Percentiles rank a stretch among this genome's conserved stretches.
These are phyloP conservation scores for Suillus variegatus DNA, from an alignment of 768 basidiomycete genomes.

Conservation along the genomic window DNA sequence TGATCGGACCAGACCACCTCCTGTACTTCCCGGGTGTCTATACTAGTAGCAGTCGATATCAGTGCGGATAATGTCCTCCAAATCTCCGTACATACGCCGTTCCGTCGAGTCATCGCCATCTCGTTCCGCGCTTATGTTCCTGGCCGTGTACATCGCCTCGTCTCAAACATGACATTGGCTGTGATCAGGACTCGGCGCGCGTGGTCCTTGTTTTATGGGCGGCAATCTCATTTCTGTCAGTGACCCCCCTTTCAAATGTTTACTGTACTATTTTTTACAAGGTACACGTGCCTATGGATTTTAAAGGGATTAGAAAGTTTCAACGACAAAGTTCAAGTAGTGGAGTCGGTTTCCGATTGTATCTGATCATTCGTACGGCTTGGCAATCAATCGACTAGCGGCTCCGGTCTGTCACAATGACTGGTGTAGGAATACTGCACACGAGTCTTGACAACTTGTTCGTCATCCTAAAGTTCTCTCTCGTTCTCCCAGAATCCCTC, in stretches of 20 bases:
- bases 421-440: neutral
- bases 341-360: neutral
- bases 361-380: neutral
- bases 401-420: neutral
- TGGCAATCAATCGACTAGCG: neutral
- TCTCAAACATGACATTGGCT: neutral
- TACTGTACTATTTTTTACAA: neutral
- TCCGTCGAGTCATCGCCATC: constrained; percentile 3
- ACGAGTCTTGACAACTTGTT: too few species aligned
- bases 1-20: neutral
- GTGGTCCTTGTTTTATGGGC: neutral
- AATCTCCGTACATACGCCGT: neutral
- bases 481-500: neutral
- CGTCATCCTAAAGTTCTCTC: neutral
- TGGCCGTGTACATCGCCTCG: neutral
- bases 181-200: neutral
- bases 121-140: neutral
- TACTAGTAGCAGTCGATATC: neutral
- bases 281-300: neutral
- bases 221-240: neutral
- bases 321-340: neutral
- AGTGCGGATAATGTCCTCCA: neutral
- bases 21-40: neutral
- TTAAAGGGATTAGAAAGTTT: neutral
- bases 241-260: neutral